Conservation (phyloP, 2,329 filamentous ascomycete species). For the Ophiognomonia clavigignenti-juglandacearum region DNA sequence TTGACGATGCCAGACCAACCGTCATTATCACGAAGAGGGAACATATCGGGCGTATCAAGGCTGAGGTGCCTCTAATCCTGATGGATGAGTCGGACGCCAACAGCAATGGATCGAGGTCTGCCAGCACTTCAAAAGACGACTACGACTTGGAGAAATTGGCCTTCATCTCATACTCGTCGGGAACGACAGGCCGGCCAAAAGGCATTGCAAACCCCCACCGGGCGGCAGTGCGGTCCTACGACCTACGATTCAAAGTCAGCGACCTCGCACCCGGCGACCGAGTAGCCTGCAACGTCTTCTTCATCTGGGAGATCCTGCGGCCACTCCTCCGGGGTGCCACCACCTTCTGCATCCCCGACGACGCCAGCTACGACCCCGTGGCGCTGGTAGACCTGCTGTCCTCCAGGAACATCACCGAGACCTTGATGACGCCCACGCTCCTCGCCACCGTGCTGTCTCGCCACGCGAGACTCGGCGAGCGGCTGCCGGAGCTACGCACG, state of each 20-base stretch:
- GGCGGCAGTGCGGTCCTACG: conserved; percentile 69
- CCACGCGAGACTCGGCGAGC: conserved; percentile 58
- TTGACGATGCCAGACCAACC: conserved; percentile 67
- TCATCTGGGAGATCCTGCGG: conserved; percentile 79
- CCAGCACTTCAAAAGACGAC: conserved; percentile 42
- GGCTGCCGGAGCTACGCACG: conserved; percentile 62
- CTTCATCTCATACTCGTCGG: conserved; percentile 78
- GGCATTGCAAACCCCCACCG: conserved; percentile 76
- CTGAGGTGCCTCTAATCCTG: conserved; percentile 57
- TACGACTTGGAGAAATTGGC: conserved; percentile 69
- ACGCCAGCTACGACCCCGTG: conserved; percentile 71
- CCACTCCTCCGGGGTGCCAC: conserved; percentile 73
- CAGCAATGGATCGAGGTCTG: conserved; percentile 21
- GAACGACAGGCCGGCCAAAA: conserved; percentile 75
- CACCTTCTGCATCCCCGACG: conserved; percentile 69
- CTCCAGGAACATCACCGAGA: conserved; percentile 66
- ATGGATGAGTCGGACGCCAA: conserved; percentile 47
- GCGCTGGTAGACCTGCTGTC: conserved; percentile 67
- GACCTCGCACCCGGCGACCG: conserved; percentile 68
- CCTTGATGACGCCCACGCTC: conserved; percentile 77
- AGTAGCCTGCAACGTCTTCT: conserved; percentile 85
- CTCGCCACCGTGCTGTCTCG: conserved; percentile 69
- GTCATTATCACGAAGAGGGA: conserved; percentile 65
- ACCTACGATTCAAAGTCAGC: conserved; percentile 65
- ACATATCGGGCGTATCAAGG: conserved; percentile 62